These are phyloP conservation scores for Metschnikowia kunwiensis DNA, from an alignment of 805 yeast species.

Conservation along the genomic window DNA sequence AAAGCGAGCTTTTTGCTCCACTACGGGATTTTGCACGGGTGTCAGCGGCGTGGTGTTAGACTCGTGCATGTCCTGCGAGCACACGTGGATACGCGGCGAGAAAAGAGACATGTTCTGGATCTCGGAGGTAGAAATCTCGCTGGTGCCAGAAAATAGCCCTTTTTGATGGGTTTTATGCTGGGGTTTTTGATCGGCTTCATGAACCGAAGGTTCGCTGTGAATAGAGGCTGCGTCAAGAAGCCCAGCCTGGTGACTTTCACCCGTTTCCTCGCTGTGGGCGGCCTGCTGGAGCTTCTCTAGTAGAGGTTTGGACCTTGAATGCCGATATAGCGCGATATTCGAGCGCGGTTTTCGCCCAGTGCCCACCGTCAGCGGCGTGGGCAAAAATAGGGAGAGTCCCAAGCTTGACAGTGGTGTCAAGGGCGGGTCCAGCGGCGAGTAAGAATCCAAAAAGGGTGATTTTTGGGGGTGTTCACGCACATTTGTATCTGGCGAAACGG, in stretches of 20 bases:
- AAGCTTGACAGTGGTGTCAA: constrained; percentile 2
- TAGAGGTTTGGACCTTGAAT: constrained; percentile 6
- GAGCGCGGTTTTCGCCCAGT: constrained; percentile 13
- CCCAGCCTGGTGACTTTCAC: too few species aligned
- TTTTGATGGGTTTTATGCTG: too few species aligned
- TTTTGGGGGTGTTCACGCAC: neutral
- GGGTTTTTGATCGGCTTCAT: too few species aligned
- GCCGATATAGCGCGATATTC: neutral
- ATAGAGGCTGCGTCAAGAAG: too few species aligned
- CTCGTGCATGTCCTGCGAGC: constrained; percentile 6
- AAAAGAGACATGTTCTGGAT: too few species aligned
- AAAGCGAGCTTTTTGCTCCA: constrained; percentile 14
- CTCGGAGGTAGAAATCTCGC: too few species aligned
- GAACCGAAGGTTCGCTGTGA: too few species aligned
- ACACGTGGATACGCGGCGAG: too few species aligned
- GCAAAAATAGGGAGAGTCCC: constrained; percentile 8
- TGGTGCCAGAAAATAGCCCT: too few species aligned
- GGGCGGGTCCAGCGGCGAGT: neutral
- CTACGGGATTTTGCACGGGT: constrained; percentile 5
- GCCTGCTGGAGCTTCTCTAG: constrained; percentile 4
- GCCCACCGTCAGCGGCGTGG: constrained; percentile 20
- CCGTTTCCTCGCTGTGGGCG: neutral
- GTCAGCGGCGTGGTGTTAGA: constrained; percentile 5
- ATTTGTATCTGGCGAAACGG: too few species aligned
- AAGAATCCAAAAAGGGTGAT: neutral